Percentiles rank a stretch among this genome's conserved stretches.
phyloP scores from a whole-genome alignment of 495 filamentous ascomycete species.

The Glonium stellatum region DNA sequence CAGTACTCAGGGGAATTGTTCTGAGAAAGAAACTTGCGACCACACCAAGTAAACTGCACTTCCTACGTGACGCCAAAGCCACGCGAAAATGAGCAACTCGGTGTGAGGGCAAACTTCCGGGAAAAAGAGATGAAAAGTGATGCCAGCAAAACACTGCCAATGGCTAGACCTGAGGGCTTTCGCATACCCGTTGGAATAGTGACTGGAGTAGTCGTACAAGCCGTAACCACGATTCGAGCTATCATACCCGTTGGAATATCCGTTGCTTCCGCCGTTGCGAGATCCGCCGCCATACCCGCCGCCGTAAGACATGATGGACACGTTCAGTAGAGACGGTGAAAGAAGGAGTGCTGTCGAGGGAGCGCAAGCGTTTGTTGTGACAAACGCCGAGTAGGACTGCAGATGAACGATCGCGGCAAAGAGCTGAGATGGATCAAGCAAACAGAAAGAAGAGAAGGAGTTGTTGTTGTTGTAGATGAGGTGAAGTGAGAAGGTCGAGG shows the following conservation, averaged over 20 bases:
- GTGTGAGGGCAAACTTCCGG: conserved; percentile 12
- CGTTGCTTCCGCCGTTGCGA: conserved; percentile 33
- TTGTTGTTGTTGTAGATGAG: neutral
- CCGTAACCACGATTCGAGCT: conserved; percentile 19
- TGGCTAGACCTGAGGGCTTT: conserved; percentile 14
- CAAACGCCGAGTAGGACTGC: neutral
- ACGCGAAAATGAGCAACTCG: conserved; percentile 11
- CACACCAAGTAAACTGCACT: conserved; percentile 10
- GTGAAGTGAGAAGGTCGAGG: neutral
- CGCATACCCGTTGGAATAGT: conserved; percentile 26
- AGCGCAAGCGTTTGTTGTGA: conserved; percentile 9
- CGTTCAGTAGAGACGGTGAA: conserved; percentile 24
- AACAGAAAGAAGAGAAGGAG: neutral
- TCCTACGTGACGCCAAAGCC: conserved; percentile 5
- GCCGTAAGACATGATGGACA: conserved; percentile 60
- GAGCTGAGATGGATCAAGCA: neutral
- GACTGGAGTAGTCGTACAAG: conserved; percentile 18
- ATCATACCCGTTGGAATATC: conserved; percentile 28
- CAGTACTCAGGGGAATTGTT: neutral
- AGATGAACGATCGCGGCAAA: neutral
- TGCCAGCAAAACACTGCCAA: conserved; percentile 19
- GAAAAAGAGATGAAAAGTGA: conserved; percentile 19
- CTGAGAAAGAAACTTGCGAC: conserved; percentile 17
- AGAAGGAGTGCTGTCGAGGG: conserved; percentile 14
- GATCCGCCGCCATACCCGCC: conserved; percentile 50